Evolutionary conservation across 805 yeast species (phyloP).

Genomic region (Blastobotrys terrestris): DNA sequence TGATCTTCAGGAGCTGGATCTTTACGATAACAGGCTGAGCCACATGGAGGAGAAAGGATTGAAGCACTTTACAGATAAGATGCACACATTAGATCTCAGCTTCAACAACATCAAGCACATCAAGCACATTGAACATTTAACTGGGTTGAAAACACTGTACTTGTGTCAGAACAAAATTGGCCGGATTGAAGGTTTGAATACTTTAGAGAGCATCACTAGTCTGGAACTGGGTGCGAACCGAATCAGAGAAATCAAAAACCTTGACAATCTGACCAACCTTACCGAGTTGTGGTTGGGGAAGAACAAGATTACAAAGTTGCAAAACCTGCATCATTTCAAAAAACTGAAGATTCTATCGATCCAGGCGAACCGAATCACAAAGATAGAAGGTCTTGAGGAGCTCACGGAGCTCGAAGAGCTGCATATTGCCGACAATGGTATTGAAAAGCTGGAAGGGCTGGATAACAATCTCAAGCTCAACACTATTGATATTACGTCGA

Average conservation of each 20-base stretch:
- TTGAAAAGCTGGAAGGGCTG: constrained; percentile 68
- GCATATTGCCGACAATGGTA: constrained; percentile 80
- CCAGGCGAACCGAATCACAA: constrained; percentile 75
- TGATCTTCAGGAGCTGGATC: constrained; percentile 68
- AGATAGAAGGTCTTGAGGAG: constrained; percentile 74
- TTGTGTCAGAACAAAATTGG: constrained; percentile 84
- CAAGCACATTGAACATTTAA: constrained; percentile 63
- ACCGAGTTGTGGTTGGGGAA: constrained; percentile 90
- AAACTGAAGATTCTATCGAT: constrained; percentile 75
- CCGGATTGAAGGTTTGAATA: constrained; percentile 60
- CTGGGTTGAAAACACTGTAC: constrained; percentile 59
- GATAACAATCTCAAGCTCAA: constrained; percentile 61
- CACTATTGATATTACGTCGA: constrained; percentile 77
- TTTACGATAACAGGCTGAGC: constrained; percentile 85
- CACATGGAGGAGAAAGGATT: constrained; percentile 69
- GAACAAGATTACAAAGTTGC: constrained; percentile 60
- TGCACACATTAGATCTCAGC: constrained; percentile 68
- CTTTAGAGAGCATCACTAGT: constrained; percentile 51
- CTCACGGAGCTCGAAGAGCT: constrained; percentile 73
- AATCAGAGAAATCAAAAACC: constrained; percentile 47
- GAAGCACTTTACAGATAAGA: constrained; percentile 45
- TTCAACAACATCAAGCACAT: constrained; percentile 86
- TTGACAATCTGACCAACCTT: constrained; percentile 49
- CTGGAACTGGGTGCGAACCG: constrained; percentile 90
- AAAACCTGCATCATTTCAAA: constrained; percentile 52